These are phyloP conservation scores for Blastobotrys elegans DNA, from an alignment of 1,139 yeast genomes.

Conservation along the genomic window DNA sequence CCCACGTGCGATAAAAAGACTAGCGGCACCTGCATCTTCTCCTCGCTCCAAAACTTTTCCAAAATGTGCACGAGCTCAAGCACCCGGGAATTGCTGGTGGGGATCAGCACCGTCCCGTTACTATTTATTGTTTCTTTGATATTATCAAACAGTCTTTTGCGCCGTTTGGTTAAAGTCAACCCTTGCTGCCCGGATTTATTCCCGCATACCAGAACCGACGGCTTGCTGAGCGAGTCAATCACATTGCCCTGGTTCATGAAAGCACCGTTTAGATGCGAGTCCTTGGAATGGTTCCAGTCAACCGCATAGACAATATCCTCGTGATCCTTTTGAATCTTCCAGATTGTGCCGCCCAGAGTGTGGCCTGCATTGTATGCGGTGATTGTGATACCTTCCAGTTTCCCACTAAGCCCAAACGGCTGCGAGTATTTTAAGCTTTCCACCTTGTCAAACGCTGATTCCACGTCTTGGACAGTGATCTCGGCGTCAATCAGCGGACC, in stretches of 20 bases:
- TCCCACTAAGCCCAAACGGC: constrained; percentile 42
- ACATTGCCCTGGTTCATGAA: constrained; percentile 56
- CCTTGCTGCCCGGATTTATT: constrained; percentile 64
- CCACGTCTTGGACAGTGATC: constrained; percentile 71
- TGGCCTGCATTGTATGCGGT: constrained; percentile 93
- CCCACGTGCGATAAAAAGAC: constrained; percentile 74
- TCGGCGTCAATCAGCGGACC: constrained; percentile 64
- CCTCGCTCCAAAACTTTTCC: constrained; percentile 53
- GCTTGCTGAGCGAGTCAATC: constrained; percentile 61
- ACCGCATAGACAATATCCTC: constrained; percentile 86
- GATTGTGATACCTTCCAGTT: constrained; percentile 57
- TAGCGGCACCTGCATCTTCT: constrained; percentile 57
- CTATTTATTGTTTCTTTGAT: constrained; percentile 62
- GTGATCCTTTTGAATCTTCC: constrained; percentile 70
- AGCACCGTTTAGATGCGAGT: constrained; percentile 79
- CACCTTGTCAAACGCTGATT: constrained; percentile 69
- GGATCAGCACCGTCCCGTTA: constrained; percentile 75
- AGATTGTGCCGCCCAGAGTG: constrained; percentile 84
- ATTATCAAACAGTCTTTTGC: constrained; percentile 50
- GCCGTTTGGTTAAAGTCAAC: constrained; percentile 60
- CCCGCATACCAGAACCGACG: constrained; percentile 80
- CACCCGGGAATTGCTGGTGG: constrained; percentile 78
- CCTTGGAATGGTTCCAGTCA: constrained; percentile 92
- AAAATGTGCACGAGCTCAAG: constrained; percentile 71
- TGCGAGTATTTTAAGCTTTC: constrained; percentile 74